Conservation (phyloP, 140 eudicot species). For the Anethum foeniculum region DNA sequence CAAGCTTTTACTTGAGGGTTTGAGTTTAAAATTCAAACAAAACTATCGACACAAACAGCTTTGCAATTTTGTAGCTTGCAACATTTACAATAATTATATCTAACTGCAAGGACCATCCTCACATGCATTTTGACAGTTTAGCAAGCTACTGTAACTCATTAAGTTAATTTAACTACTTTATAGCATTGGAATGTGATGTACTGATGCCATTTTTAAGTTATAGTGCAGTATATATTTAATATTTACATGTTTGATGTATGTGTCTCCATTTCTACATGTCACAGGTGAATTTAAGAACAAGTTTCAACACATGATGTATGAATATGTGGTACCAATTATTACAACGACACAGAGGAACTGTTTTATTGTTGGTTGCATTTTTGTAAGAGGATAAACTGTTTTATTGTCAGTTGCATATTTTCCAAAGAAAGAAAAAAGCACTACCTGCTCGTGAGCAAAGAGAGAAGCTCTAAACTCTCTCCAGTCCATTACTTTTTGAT, state of each 20-base stretch:
- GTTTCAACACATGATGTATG: neutral
- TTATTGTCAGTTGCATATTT: neutral
- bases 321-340: neutral
- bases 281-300: no score
- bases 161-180: neutral
- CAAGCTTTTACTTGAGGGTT: neutral
- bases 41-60: neutral
- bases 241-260: neutral
- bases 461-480: conserved; percentile 91
- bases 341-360: neutral
- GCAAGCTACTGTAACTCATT: neutral
- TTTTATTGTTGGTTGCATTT: neutral
- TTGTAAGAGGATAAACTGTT: neutral
- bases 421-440: neutral
- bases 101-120: neutral
- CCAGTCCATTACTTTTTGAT: conserved; percentile 58
- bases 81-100: neutral
- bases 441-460: conserved; percentile 59
- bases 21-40: neutral
- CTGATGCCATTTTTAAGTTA: neutral
- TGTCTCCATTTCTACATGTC: no score
- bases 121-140: neutral
- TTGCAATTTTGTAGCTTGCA: neutral
- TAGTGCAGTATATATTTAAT: neutral
- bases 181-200: neutral